Evolutionary conservation across 176 grass and related monocot species (phyloP), one percentile per base, ranked within the genome.

Genomic region (Phyllostachys edulis): DNA sequence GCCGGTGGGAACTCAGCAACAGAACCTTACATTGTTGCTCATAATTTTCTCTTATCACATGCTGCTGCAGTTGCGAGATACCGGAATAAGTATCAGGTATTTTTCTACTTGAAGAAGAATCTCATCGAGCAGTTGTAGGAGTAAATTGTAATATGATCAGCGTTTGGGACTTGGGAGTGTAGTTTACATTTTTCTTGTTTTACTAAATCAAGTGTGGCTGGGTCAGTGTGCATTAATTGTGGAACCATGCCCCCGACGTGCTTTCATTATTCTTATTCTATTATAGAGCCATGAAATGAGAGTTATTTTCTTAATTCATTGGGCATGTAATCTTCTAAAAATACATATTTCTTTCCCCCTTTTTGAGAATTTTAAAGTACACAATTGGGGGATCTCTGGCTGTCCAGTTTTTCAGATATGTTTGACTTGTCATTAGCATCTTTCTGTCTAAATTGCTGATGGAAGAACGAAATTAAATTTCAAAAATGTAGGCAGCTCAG

Each of bases 21-120:
- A 15, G 93, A 95, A 42, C 93, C 90, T 79, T 95, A 95, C 57
- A 87, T 81, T 60, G 90, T 89, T 69, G 88, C 83, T 47, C 93
- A 95, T 63, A 89, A 95, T 87, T 69, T 92, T 76, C 36, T 96
- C 56, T 78, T 95, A 80, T 67, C 93, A 68, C 90, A 95, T 90
- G 93, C 90, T 81, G 66, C 86, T 75, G 83, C 90, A 70, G 90
- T 90, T 76, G 86, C 84, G 72, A 86, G 84, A 84, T 95, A 95
- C 76, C 84, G 86, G 40, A 67, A 41, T 37, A 95, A 95, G 62
- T 95, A 90, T 78, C 80, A 92, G 85, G 93, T 95, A 95, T 24
- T 82, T 79, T 62, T 77, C 77, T 80, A 63, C 71, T 89, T 69
- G 52, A 37, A 83, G 18, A 47, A 85, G 0, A 40, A 51, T 21